These are phyloP conservation scores for Chaetomium olivaceum DNA, from an alignment of 2,329 filamentous ascomycete species.

Conservation along the genomic window DNA sequence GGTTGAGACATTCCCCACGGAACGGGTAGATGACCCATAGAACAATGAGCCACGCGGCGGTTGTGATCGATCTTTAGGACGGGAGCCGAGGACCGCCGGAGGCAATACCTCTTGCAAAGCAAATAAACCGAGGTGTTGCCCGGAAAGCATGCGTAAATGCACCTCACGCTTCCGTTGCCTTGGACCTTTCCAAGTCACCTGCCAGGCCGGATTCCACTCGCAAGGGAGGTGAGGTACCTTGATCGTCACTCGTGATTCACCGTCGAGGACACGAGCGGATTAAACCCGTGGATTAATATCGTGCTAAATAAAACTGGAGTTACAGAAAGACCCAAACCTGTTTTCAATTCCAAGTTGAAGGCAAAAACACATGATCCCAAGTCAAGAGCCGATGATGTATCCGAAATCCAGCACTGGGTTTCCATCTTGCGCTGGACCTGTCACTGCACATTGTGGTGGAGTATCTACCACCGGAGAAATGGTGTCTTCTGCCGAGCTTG, in stretches of 20 bases:
- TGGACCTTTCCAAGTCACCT: neutral
- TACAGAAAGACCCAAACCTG: neutral
- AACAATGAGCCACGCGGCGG: neutral
- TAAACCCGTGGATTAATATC: neutral
- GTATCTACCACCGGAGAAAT: neutral
- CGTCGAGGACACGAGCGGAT: neutral
- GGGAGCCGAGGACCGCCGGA: neutral
- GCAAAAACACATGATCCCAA: neutral
- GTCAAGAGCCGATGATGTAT: neutral
- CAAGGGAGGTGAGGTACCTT: too few relatives aligned
- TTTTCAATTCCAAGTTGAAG: neutral
- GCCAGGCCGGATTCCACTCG: neutral
- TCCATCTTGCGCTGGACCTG: neutral
- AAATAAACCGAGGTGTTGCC: neutral
- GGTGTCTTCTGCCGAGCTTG: neutral
- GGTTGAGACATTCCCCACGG: neutral
- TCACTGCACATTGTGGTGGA: neutral
- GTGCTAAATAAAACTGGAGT: neutral
- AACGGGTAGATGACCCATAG: too few relatives aligned
- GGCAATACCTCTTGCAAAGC: neutral
- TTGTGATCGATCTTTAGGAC: neutral
- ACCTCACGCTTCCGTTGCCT: neutral
- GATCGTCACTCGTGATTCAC: neutral
- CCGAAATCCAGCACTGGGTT: neutral
- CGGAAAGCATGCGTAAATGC: neutral